Base-by-base conservation (phyloP, 2,329 filamentous ascomycete genomes). In the Cladophialophora bantiana region DNA sequence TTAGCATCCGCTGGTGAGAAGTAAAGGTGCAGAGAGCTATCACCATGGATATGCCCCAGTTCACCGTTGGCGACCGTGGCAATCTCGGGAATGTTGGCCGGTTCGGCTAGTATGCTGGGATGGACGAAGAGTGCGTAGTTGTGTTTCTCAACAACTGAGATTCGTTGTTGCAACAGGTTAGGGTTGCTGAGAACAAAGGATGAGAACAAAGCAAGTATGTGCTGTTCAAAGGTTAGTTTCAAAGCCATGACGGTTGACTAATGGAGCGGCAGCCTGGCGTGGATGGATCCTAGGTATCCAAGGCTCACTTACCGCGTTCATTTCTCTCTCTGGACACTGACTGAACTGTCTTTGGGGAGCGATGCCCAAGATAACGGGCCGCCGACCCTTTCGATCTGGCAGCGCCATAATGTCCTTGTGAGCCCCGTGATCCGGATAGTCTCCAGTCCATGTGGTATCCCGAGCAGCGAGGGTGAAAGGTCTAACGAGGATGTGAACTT, bases 271-370 rank as follows among this genome's bases (percentile, higher is more conserved):
- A 40, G 32, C 53, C 59, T 40, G 35, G n/a, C 6, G 42, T 20
- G 32, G 32, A 50, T 20, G 26, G 12, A 18, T 10, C 18, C 7
- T 20, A 34, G 42, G 4, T 50, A 10, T 26, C 31, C 13, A 10
- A 12, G 4, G 15, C 7, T 35, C 18, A 57, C 68, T 62, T 38
- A 70, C 68, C 61, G 40, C 20, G 31, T 68, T 89, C 75, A 87
- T 85, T 13, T 78, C 74, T 4, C 75, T 65, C 4, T 82, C 83
- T 10, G 87, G 86, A 48, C 83, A 83, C 75, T 96, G 91, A 76
- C 90, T 86, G 18, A 89, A 83, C 78, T 96, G 92, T 2, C 92
- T 86, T 74, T 96, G 92, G 0, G 92, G 92, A 0, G 92, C 92
- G 65, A 96, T 92, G 57, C 92, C 92, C 48, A 83, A 86, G 9